Conservation (phyloP, 768 basidiomycete genomes). For the Lentinus brumalis region DNA sequence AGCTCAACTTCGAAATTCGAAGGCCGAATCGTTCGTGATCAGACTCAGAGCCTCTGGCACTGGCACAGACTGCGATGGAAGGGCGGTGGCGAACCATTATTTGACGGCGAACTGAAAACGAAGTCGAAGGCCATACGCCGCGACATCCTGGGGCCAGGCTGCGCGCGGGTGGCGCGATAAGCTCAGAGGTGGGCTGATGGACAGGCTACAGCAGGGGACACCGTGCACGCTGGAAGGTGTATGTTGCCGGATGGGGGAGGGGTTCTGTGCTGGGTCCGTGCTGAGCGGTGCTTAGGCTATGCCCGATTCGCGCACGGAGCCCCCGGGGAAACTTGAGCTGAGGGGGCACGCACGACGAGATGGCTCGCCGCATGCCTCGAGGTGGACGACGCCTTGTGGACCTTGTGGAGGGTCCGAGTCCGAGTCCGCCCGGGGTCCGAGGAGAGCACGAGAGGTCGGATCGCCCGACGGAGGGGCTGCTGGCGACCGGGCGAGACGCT, state of each 20-base stretch:
- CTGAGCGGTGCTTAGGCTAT: conserved; percentile 15
- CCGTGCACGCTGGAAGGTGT: too few relatives aligned
- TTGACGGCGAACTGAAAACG: too few relatives aligned
- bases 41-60: too few relatives aligned
- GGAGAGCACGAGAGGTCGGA: background rate
- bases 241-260: background rate
- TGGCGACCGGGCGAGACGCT: background rate
- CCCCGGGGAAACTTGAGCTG: background rate
- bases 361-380: background rate
- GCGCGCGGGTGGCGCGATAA: too few relatives aligned
- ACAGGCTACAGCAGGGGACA: too few relatives aligned
- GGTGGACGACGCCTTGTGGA: background rate
- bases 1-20: too few relatives aligned
- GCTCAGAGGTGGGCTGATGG: too few relatives aligned
- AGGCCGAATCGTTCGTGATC: too few relatives aligned
- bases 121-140: too few relatives aligned
- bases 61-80: too few relatives aligned
- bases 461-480: background rate
- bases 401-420: background rate
- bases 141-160: too few relatives aligned
- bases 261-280: conserved; percentile 2
- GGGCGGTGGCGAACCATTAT: too few relatives aligned
- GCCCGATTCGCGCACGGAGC: conserved; percentile 13
- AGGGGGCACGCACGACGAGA: background rate
- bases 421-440: background rate